Base-by-base conservation (phyloP, 176 grass and related monocot species). In the Aegilops longissima region DNA sequence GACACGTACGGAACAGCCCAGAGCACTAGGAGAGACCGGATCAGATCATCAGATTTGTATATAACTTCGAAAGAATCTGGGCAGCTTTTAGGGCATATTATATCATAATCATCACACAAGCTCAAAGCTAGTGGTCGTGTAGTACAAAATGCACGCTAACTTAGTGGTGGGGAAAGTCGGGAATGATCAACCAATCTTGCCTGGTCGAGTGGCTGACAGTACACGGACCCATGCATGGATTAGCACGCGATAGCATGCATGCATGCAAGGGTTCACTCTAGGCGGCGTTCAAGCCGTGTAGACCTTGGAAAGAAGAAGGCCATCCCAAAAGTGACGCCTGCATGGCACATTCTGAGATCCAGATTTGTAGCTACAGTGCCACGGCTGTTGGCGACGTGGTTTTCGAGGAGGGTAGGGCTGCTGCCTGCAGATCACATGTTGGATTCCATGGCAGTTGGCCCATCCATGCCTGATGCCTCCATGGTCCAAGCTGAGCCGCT, bases 11-110 rank as follows among this genome's bases (percentile, higher is more conserved):
- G 27, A 45, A 9, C 29, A 51, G 64, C 63, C 31, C 83, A 35
- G 78, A 77, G 35, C 61, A 80, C 70, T 8, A 81, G 29, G 45
- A 61, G 14, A 59, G 21, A 75, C 44, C 17, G 4, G n/a, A 77
- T 61, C 83, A 82, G 70, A 85, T 81, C 29, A 77, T 49, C 88
- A 70, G 70, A 85, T 85, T 89, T 81, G 44, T 39, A 68, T 89
- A 85, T 59, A 85, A 67, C 12, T 81, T 81, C 59, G 77, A 85
- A 77, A 86, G 27, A 89, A 81, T 77, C 83, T 86, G 69, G 49
- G 14, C 83, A 76, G 82, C 77, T 80, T 85, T 89, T 75, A 16
- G 13, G 76, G 21, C 39, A 80, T 84, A 27, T 84, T 23, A 35
- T 76, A 65, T 20, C 52, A 17, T 18, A 56, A 56, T 56, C 17